Evolutionary conservation across 352 stramenopile species (phyloP), one percentile per base, ranked within the genome.

Genomic region (Globisporangium cystogenes): DNA sequence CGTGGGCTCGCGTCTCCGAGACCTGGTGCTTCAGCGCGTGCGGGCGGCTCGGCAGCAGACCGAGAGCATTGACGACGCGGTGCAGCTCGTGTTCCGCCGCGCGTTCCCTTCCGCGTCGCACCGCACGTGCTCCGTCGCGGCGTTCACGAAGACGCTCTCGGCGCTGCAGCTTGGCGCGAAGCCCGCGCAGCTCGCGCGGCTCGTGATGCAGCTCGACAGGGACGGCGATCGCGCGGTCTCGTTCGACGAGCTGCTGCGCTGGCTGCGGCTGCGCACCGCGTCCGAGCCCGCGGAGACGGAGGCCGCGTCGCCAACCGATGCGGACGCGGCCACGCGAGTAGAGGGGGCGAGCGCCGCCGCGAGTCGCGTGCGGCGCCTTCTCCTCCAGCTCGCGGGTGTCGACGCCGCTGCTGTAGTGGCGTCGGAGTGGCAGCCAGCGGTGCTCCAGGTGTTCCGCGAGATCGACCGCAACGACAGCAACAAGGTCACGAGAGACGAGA

Each of bases 201-300:
- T 92, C 0, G 68, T 83, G 27, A 51, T 79, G 18, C 65, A 65
- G 14, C 51, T 92, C 8, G 78, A 92, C 60, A 66, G 64, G 21
- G 60, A 90, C 41, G 57, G 60, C 10, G 72, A 92, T 47, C 43
- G 56, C 8, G 69, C 55, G 24, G 73, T 92, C 27, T 92, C 78
- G 16, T 82, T 92, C 8, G 61, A 87, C 14, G 82, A 92, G 39
- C 51, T 92, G 23, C 50, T 92, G 4, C n/a, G 63, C 6, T 92
- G 78, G 78, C 60, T 92, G 35, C 71, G 76, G 40, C 58, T 63
- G 39, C n/a, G 40, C 5, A 37, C 23, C 37, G 12, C 53, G 2
- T 49, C 11, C 3, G 52, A 52, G 11, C 16, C 27, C 12, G 23
- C 41, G 21, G 14, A n/a, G 7, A 7, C 7, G 15, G 14, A 40